Base-by-base conservation (phyloP, 2,329 filamentous ascomycete species). In the Calonectria fujianensis region DNA sequence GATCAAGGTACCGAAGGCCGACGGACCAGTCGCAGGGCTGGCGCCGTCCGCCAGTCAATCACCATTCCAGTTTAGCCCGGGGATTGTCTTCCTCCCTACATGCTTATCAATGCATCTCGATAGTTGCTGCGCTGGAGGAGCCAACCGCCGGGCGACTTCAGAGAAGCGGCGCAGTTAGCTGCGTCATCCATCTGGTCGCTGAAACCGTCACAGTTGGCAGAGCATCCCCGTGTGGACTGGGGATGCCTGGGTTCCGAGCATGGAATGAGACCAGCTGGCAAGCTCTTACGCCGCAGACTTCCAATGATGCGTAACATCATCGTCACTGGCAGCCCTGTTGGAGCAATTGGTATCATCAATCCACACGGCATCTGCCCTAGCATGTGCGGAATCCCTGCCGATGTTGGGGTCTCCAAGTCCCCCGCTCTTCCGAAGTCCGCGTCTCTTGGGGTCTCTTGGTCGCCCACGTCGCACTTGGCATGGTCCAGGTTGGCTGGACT, bases 391-490 rank as follows among this genome's bases (percentile, higher is more conserved):
- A 63, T 63, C 57, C 57, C 57, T 63, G 57, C 57, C 35, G 35
- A 63, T 29, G 35, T 63, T 63, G 57, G 57, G 57, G 57, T 63
- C n/a, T 48, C 57, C 35, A 37, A 41, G 32, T 61, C 69, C 57
- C 69, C 69, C 50, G 57, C 32, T 64, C 57, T 57, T 29, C 61
- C 72, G 69, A 67, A 74, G 69, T 72, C 72, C 69, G 69, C 52
- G 16, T 54, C 24, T 39, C 51, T 24, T 37, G 50, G 61, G 63
- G 16, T 54, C 24, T 39, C 51, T 24, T 37, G 50, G 61, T 48
- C 29, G 39, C 61, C 61, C 61, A 65, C 61, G 39, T 65, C 61
- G 61, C 61, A 32, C 61, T 72, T 72, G 69, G 63, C 51, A 57
- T 41, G 45, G 70, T 64, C 65, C 31, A 32, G 50, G 63, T 61